Evolutionary conservation across 257 asterid species (phyloP).

Genomic region (Jacaranda mimosifolia): DNA sequence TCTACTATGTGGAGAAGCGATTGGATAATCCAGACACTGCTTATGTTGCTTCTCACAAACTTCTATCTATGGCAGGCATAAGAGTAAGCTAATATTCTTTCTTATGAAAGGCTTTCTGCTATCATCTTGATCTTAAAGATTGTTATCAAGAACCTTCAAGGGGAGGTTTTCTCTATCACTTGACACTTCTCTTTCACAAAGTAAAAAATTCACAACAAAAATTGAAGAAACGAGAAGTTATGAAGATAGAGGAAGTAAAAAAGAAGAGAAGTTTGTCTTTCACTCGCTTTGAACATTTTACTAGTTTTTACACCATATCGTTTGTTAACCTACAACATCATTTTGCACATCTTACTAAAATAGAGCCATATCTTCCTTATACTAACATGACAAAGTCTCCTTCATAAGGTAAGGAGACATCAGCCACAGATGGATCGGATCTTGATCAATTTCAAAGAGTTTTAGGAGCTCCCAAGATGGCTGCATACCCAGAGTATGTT

Average conservation of each 20-base stretch:
- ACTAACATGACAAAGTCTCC: slow-evolving; percentile 26
- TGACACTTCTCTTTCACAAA: background rate
- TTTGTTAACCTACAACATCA: background rate
- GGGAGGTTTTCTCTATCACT: slow-evolving; percentile 5
- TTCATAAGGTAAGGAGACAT: slow-evolving; percentile 76
- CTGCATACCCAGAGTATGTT: slow-evolving; percentile 13
- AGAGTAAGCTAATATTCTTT: slow-evolving; percentile 60
- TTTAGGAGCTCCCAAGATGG: slow-evolving; percentile 44
- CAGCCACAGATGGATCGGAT: slow-evolving; percentile 78
- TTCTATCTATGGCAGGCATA: slow-evolving; percentile 81
- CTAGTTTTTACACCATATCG: background rate
- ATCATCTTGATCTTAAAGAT: slow-evolving; percentile 26
- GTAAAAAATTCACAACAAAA: background rate
- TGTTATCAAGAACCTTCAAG: slow-evolving; percentile 19
- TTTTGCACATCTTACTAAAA: background rate
- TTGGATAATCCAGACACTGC: slow-evolving; percentile 63
- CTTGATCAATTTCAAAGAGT: slow-evolving; percentile 64
- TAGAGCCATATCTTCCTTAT: slow-evolving; percentile 8
- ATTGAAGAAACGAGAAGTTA: background rate
- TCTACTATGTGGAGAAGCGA: slow-evolving; percentile 84
- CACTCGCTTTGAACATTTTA: background rate
- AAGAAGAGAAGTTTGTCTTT: too few species aligned
- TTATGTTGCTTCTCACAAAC: slow-evolving; percentile 84
- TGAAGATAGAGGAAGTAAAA: background rate
- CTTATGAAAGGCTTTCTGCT: slow-evolving; percentile 20